These are phyloP conservation scores for Rhododendron griersonianum DNA, from an alignment of 148 eudicot species.

Conservation along the genomic window DNA sequence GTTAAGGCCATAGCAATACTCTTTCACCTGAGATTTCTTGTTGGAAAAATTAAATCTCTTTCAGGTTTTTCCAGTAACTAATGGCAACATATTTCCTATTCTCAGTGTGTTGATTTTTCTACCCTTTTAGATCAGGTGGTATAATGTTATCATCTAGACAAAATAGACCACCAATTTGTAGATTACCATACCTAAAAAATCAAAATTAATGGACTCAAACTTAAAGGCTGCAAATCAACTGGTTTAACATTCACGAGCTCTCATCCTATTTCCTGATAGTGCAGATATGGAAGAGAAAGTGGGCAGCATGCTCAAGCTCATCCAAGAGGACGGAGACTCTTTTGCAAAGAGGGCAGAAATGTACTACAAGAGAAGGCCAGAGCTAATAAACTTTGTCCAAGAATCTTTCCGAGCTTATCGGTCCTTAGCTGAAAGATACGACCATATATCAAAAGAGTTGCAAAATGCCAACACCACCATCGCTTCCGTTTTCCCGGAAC, in stretches of 20 bases:
- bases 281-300: slow-evolving; percentile 95
- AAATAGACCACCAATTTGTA: too few species aligned
- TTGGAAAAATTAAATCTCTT: too few species aligned
- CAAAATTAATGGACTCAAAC: not conserved
- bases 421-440: slow-evolving; percentile 84
- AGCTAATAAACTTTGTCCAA: slow-evolving; percentile 64
- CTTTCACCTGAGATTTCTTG: too few species aligned
- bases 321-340: slow-evolving; percentile 83
- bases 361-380: slow-evolving; percentile 91
- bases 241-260: not conserved
- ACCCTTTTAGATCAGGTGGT: too few species aligned
- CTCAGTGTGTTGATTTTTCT: too few species aligned
- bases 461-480: slow-evolving; percentile 89
- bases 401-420: slow-evolving; percentile 69
- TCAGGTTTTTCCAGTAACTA: too few species aligned
- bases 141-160: too few species aligned
- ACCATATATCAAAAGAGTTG: slow-evolving; percentile 70
- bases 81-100: too few species aligned
- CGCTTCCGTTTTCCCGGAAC: slow-evolving; percentile 84
- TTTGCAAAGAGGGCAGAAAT: slow-evolving; percentile 93
- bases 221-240: not conserved
- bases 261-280: not conserved
- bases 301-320: slow-evolving; percentile 56
- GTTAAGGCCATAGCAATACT: too few species aligned
- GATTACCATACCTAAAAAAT: too few species aligned